phyloP scores from a whole-genome alignment of 2,329 filamentous ascomycete species.

The Dothistroma pini region DNA sequence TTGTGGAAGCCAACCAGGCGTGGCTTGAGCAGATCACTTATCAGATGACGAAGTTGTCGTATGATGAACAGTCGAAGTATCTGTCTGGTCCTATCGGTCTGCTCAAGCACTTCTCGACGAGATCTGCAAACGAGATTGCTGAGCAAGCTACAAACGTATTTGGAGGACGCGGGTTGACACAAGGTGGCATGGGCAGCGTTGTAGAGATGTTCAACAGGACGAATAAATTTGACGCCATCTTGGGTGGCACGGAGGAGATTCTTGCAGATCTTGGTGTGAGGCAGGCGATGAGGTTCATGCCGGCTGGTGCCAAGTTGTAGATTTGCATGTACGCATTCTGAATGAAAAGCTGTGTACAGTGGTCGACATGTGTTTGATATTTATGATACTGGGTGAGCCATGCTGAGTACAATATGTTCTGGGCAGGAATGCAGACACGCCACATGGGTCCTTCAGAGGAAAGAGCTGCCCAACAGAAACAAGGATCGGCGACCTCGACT shows the following conservation, averaged over 20 bases:
- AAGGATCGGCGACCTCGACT: not conserved
- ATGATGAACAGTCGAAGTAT: constrained; percentile 68
- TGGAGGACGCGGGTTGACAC: constrained; percentile 74
- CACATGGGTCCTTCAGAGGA: not conserved
- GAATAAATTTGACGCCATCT: constrained; percentile 65
- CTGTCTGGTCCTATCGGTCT: constrained; percentile 78
- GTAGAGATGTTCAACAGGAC: constrained; percentile 82
- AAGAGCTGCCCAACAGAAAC: not conserved
- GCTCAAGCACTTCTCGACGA: constrained; percentile 73
- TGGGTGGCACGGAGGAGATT: constrained; percentile 81
- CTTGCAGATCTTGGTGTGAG: constrained; percentile 75
- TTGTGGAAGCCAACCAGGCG: constrained; percentile 75
- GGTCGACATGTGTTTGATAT: not conserved
- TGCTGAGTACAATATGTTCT: not conserved
- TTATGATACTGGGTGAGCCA: no score
- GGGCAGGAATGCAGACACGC: not conserved
- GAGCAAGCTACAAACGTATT: constrained; percentile 84
- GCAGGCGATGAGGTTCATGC: constrained; percentile 80
- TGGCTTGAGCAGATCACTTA: constrained; percentile 83
- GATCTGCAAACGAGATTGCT: constrained; percentile 75
- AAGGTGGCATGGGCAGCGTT: constrained; percentile 75
- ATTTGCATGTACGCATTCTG: not conserved
- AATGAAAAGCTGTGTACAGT: not conserved
- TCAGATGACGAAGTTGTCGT: constrained; percentile 84
- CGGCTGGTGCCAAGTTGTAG: constrained; percentile 37